Conservation (phyloP, 495 filamentous ascomycete species). For the Penicillium robsamsonii region DNA sequence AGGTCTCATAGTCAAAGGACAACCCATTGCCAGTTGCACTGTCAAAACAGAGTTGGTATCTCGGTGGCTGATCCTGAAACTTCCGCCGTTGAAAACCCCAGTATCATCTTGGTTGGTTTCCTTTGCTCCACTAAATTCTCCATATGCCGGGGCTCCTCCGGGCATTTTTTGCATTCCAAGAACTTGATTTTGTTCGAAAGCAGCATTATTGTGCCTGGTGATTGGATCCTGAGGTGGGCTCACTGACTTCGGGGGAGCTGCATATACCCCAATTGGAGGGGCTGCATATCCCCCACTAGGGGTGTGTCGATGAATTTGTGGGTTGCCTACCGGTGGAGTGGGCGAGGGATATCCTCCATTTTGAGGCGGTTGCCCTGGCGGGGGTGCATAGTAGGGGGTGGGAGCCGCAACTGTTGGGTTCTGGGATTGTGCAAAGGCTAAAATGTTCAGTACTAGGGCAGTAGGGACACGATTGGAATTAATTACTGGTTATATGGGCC, state of each 20-base stretch:
- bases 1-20: slow-evolving; percentile 77
- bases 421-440: slow-evolving; percentile 20
- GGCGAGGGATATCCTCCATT: slow-evolving; percentile 5
- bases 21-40: slow-evolving; percentile 84
- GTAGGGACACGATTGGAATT: background rate
- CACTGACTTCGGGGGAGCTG: slow-evolving; percentile 17
- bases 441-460: background rate
- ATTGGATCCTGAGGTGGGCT: slow-evolving; percentile 10
- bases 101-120: slow-evolving; percentile 68
- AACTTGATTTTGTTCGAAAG: background rate
- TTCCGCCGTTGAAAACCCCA: slow-evolving; percentile 94
- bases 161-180: slow-evolving; percentile 29
- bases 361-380: slow-evolving; percentile 28
- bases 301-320: slow-evolving; percentile 6
- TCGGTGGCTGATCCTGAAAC: slow-evolving; percentile 87
- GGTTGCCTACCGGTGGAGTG: background rate
- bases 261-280: slow-evolving; percentile 26
- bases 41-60: slow-evolving; percentile 90
- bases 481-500: slow-evolving; percentile 25
- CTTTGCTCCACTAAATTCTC: slow-evolving; percentile 58
- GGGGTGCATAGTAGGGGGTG: slow-evolving; percentile 39
- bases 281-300: too few species aligned
- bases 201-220: background rate
- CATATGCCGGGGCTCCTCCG: slow-evolving; percentile 47
- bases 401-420: slow-evolving; percentile 32